Evolutionary conservation across 768 basidiomycete species (phyloP).

Genomic region (Suillus fuscotomentosus): DNA sequence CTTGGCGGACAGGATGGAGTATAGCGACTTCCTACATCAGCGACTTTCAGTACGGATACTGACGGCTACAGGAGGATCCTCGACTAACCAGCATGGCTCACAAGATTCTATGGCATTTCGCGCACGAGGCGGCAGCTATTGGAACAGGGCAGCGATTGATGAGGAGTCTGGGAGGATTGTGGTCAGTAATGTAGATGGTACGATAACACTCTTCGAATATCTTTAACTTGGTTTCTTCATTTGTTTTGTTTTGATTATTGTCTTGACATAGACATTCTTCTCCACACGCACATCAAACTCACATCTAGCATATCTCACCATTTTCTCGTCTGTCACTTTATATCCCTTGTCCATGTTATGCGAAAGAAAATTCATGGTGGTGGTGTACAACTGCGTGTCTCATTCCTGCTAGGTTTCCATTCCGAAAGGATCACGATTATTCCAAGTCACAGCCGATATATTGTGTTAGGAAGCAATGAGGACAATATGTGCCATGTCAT

Average conservation of each 20-base stretch:
- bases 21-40: slow-evolving; percentile 55
- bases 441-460: not conserved
- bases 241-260: not conserved
- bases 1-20: slow-evolving; percentile 36
- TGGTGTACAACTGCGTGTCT: not conserved
- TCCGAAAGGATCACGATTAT: too few relatives aligned
- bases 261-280: not conserved
- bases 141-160: slow-evolving; percentile 42
- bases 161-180: slow-evolving; percentile 38
- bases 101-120: slow-evolving; percentile 40
- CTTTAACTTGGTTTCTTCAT: slow-evolving; percentile 20
- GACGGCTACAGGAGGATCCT: not conserved
- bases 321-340: not conserved
- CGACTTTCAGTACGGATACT: slow-evolving; percentile 47
- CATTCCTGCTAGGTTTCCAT: not conserved
- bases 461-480: slow-evolving; percentile 44
- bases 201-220: slow-evolving; percentile 53
- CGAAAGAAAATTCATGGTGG: not conserved
- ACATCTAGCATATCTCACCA: not conserved
- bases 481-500: slow-evolving; percentile 24
- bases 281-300: not conserved
- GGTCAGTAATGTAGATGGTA: slow-evolving; percentile 38
- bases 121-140: slow-evolving; percentile 44
- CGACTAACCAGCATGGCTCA: not conserved
- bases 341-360: not conserved